Evolutionary conservation across 225 moss, liverwort and hornwort species (phyloP).

Genomic region (Marchantia paleacea): DNA sequence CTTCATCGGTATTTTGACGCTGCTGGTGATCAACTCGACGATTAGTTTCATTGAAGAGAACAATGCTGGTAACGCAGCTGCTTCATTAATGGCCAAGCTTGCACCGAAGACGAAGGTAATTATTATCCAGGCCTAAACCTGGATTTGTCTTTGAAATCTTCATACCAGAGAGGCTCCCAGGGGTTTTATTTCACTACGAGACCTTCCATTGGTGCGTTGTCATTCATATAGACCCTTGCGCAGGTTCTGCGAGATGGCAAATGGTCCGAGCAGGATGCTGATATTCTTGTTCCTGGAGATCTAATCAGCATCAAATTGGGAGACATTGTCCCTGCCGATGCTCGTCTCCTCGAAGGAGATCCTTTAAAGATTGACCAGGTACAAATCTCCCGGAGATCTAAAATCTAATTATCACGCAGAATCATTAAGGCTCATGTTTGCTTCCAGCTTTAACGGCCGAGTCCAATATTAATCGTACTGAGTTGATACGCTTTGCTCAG

Average conservation of each 20-base stretch:
- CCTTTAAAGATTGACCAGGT: slow-evolving; percentile 27
- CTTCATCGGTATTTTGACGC: slow-evolving; percentile 1
- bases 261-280: slow-evolving; percentile 26
- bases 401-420: too few species aligned
- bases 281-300: slow-evolving; percentile 26
- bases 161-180: too few species aligned
- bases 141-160: too few species aligned
- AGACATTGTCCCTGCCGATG: slow-evolving; percentile 32
- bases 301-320: slow-evolving; percentile 28
- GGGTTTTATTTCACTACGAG: not conserved
- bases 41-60: slow-evolving; percentile 21
- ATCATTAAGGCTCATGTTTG: too few species aligned
- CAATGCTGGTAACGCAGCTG: slow-evolving; percentile 20
- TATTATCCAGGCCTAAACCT: not conserved
- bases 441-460: too few species aligned
- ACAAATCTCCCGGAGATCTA: slow-evolving; percentile 7
- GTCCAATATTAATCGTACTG: not conserved
- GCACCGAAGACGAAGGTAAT: slow-evolving; percentile 8
- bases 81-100: slow-evolving; percentile 21
- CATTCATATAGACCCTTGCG: too few species aligned
- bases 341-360: slow-evolving; percentile 29
- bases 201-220: too few species aligned
- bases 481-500: slow-evolving; percentile 4
- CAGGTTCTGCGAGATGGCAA: slow-evolving; percentile 19
- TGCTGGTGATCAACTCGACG: slow-evolving; percentile 17